Conservation (phyloP, 768 basidiomycete species). For the Lactarius trivialis region DNA sequence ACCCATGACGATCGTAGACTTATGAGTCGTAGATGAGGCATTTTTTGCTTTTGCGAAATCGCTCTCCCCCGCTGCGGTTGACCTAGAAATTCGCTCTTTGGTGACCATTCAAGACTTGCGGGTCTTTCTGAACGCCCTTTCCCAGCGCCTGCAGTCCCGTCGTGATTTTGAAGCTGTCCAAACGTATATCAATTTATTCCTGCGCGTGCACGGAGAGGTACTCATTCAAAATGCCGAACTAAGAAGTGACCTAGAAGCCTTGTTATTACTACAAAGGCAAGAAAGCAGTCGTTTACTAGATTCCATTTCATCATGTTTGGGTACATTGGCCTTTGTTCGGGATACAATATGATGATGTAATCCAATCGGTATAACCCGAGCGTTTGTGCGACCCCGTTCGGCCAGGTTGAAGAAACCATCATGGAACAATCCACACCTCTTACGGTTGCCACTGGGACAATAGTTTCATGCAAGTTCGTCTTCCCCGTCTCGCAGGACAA, state of each 20-base stretch:
- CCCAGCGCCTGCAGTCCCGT: conserved; percentile 64
- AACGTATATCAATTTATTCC: conserved; percentile 75
- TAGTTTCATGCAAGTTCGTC: conserved; percentile 78
- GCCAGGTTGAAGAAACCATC: background rate
- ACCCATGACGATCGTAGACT: conserved; percentile 11
- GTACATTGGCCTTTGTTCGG: conserved; percentile 70
- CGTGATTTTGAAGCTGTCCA: conserved; percentile 96
- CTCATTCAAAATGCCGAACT: conserved; percentile 69
- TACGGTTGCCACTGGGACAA: conserved; percentile 51
- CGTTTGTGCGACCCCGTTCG: background rate
- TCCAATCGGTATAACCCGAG: conserved; percentile 10
- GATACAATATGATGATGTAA: conserved; percentile 42
- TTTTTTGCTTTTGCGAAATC: conserved; percentile 84
- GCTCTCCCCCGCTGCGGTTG: conserved; percentile 84
- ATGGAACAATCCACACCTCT: conserved; percentile 31
- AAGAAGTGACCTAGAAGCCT: conserved; percentile 43
- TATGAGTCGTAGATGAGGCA: conserved; percentile 50
- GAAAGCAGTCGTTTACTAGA: conserved; percentile 78
- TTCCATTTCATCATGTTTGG: conserved; percentile 65
- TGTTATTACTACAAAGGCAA: conserved; percentile 60
- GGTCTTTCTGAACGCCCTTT: conserved; percentile 69
- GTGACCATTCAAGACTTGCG: conserved; percentile 54
- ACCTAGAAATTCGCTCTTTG: conserved; percentile 83
- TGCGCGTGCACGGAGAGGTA: conserved; percentile 78
- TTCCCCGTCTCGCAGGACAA: conserved; percentile 25